These are phyloP conservation scores for Pseudonitzschia pungens DNA, from an alignment of 108 stramenopile genomes.

Conservation along the genomic window DNA sequence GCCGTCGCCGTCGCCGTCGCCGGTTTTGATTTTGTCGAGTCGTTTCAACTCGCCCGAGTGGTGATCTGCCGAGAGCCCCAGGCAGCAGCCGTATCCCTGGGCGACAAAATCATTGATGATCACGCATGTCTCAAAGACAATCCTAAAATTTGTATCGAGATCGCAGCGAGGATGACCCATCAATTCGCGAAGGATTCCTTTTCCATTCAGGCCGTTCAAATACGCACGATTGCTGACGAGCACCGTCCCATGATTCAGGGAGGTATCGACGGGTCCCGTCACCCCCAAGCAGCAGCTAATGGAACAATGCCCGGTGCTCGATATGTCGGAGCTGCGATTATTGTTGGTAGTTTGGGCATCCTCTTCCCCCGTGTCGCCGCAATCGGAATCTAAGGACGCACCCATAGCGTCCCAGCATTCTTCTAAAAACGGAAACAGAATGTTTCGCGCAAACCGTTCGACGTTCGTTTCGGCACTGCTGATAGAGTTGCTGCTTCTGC, in stretches of 20 bases:
- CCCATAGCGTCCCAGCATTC: neutral
- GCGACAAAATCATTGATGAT: conserved; percentile 92
- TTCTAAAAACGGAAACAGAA: conserved; percentile 6
- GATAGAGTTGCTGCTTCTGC: neutral
- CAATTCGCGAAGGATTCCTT: neutral
- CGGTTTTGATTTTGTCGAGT: conserved; percentile 33
- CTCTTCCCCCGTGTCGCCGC: neutral
- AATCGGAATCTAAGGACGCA: neutral
- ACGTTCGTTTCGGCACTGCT: neutral
- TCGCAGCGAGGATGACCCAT: neutral
- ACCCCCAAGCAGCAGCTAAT: conserved; percentile 74
- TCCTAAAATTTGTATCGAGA: conserved; percentile 19
- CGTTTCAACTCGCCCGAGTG: conserved; percentile 32
- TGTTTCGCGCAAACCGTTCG: neutral
- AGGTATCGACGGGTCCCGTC: conserved; percentile 80
- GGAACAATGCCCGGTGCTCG: neutral
- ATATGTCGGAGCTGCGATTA: neutral
- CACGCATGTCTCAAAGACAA: neutral
- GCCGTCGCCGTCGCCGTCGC: conserved; percentile 3
- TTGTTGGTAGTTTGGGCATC: too few species aligned
- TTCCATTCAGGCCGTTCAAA: conserved; percentile 57
- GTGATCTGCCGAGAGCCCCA: conserved; percentile 56
- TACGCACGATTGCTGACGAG: conserved; percentile 63
- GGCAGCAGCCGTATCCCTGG: conserved; percentile 83
- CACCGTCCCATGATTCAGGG: conserved; percentile 48